These are phyloP conservation scores for Trichosanthes truncata DNA, from an alignment of 306 rosid species.

Conservation along the genomic window DNA sequence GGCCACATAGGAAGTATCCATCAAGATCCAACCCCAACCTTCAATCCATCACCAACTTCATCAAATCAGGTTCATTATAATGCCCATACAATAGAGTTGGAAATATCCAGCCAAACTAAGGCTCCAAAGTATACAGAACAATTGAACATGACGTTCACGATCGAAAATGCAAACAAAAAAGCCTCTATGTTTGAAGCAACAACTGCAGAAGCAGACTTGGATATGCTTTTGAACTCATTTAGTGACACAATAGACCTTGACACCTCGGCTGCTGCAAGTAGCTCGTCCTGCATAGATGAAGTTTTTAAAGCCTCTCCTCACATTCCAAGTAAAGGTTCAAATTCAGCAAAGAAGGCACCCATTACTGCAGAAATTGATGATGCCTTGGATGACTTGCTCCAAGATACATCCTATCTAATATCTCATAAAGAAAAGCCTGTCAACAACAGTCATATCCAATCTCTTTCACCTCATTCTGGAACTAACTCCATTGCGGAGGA, in stretches of 20 bases:
- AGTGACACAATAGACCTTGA: conserved; percentile 12
- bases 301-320: conserved; percentile 7
- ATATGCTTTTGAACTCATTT: conserved; percentile 59
- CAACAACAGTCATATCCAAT: conserved; percentile 9
- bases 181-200: conserved; percentile 28
- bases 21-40: conserved; percentile 14
- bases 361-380: conserved; percentile 41
- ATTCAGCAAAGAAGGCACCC: conserved; percentile 17
- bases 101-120: conserved; percentile 17
- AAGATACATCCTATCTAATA: conserved; percentile 39
- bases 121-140: conserved; percentile 14
- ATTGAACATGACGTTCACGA: conserved; percentile 8
- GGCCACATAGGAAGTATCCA: conserved; percentile 15
- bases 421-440: conserved; percentile 23
- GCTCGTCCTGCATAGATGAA: conserved; percentile 14
- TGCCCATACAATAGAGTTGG: conserved; percentile 15
- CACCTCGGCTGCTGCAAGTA: background rate
- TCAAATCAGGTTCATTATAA: background rate
- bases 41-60: conserved; percentile 13
- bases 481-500: conserved; percentile 30
- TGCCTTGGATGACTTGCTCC: conserved; percentile 59
- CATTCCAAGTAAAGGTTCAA: conserved; percentile 21
- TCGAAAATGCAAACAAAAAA: conserved; percentile 18
- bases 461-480: conserved; percentile 31
- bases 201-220: conserved; percentile 55